Evolutionary conservation across 441 rosid genomes (phyloP).

Genomic region (Hura crepitans): DNA sequence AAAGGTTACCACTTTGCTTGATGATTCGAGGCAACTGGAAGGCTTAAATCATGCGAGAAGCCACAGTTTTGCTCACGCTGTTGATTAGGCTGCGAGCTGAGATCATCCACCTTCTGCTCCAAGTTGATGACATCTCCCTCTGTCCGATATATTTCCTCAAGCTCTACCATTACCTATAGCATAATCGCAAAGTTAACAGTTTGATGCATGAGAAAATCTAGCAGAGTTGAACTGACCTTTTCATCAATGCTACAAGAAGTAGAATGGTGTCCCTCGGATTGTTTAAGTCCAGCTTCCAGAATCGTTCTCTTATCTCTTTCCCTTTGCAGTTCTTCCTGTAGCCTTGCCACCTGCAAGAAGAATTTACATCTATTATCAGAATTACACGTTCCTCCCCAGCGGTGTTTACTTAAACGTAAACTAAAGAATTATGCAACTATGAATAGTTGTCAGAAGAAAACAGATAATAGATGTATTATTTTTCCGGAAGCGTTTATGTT

Average conservation of each 20-base stretch:
- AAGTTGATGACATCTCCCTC: slow-evolving; percentile 60
- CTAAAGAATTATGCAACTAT: too few species aligned
- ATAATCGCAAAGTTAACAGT: slow-evolving; percentile 30
- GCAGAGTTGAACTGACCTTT: slow-evolving; percentile 46
- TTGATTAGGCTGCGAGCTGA: slow-evolving; percentile 46
- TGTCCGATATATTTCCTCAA: slow-evolving; percentile 59
- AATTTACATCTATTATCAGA: too few species aligned
- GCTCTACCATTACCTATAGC: slow-evolving; percentile 54
- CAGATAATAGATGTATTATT: too few species aligned
- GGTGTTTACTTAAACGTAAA: too few species aligned
- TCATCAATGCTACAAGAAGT: slow-evolving; percentile 44
- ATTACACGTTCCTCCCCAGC: neutral
- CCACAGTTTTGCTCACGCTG: slow-evolving; percentile 39
- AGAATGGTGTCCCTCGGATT: slow-evolving; percentile 39
- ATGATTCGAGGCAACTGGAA: too few species aligned
- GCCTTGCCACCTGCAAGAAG: slow-evolving; percentile 62
- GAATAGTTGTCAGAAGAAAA: too few species aligned
- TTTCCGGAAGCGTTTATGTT: too few species aligned
- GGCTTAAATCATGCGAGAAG: slow-evolving; percentile 30
- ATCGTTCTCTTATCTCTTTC: slow-evolving; percentile 60
- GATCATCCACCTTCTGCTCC: slow-evolving; percentile 63
- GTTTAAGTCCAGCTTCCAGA: slow-evolving; percentile 60
- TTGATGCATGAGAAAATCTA: slow-evolving; percentile 21
- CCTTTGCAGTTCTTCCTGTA: slow-evolving; percentile 74
- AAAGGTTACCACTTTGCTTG: too few species aligned